A percentile compares a stretch with the other conserved stretches of the same genome.
These are phyloP conservation scores for Mikania micrantha DNA, from an alignment of 129 eudicot genomes.

Conservation along the genomic window DNA sequence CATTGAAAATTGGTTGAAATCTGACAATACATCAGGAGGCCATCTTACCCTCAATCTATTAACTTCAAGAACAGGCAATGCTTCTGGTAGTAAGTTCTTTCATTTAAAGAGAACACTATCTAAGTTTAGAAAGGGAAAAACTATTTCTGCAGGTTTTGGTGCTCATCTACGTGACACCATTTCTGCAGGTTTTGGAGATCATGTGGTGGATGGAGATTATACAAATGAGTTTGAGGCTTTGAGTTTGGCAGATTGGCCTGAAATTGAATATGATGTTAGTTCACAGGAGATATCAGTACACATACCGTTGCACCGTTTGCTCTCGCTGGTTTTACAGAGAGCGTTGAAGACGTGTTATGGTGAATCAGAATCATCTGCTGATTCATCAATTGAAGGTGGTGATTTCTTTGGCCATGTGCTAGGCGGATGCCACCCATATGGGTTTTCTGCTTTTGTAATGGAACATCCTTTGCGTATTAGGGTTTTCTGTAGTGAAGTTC, in stretches of 20 bases:
- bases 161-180: slow-evolving; percentile 30
- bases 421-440: slow-evolving; percentile 78
- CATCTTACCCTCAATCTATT: slow-evolving; percentile 24
- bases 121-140: slow-evolving; percentile 49
- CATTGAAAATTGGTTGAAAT: slow-evolving; percentile 63
- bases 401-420: slow-evolving; percentile 69
- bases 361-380: slow-evolving; percentile 31
- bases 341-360: slow-evolving; percentile 64
- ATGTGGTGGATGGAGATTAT: slow-evolving; percentile 49
- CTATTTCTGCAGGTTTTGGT: slow-evolving; percentile 32
- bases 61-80: slow-evolving; percentile 35
- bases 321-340: slow-evolving; percentile 66
- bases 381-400: slow-evolving; percentile 26
- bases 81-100: slow-evolving; percentile 51
- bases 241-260: slow-evolving; percentile 87
- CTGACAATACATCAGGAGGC: slow-evolving; percentile 49
- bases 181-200: slow-evolving; percentile 34
- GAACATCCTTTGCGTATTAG: slow-evolving; percentile 89
- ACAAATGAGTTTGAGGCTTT: slow-evolving; percentile 54
- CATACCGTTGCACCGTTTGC: slow-evolving; percentile 80
- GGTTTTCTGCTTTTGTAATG: slow-evolving; percentile 88
- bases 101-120: slow-evolving; percentile 61
- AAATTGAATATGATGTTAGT: slow-evolving; percentile 75
- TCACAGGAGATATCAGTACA: slow-evolving; percentile 85
- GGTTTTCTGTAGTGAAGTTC: slow-evolving; percentile 94